Evolutionary conservation across 2,329 filamentous ascomycete genomes (phyloP).

Genomic region (Byssochlamys sp.): DNA sequence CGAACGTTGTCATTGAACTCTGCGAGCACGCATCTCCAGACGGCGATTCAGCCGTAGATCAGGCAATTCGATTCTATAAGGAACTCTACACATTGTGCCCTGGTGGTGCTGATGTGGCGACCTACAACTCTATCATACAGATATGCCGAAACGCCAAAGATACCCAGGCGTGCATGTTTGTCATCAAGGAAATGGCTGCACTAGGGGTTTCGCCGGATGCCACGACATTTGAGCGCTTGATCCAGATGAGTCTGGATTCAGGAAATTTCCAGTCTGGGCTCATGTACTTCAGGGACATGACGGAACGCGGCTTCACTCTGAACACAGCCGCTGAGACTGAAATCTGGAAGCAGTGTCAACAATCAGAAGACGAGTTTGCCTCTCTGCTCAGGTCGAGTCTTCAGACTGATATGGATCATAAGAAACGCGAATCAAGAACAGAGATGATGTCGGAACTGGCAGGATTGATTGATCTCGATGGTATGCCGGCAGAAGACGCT

Average conservation of each 20-base stretch:
- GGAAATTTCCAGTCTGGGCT: slow-evolving; percentile 27
- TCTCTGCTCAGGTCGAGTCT: slow-evolving; percentile 20
- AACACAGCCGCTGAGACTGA: slow-evolving; percentile 15
- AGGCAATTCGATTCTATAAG: slow-evolving; percentile 54
- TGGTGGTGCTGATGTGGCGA: slow-evolving; percentile 34
- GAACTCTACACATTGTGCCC: slow-evolving; percentile 45
- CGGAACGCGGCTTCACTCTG: slow-evolving; percentile 19
- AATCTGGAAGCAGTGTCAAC: slow-evolving; percentile 20
- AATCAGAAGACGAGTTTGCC: slow-evolving; percentile 23
- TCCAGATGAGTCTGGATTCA: slow-evolving; percentile 45
- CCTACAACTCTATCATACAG: slow-evolving; percentile 53
- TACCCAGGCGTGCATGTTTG: slow-evolving; percentile 50
- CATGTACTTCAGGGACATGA: slow-evolving; percentile 30
- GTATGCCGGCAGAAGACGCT: not conserved
- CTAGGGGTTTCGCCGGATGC: slow-evolving; percentile 45
- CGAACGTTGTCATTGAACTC: slow-evolving; percentile 43
- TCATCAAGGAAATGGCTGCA: slow-evolving; percentile 53
- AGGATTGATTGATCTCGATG: not conserved
- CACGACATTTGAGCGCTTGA: slow-evolving; percentile 54
- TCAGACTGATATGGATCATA: slow-evolving; percentile 8
- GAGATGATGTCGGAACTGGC: not conserved
- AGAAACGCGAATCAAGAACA: not conserved
- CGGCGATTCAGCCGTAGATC: slow-evolving; percentile 28
- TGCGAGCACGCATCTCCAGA: slow-evolving; percentile 33
- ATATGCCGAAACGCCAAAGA: slow-evolving; percentile 38